Conservation (phyloP, 2,329 filamentous ascomycete genomes). For the Aspergillus carbonarius region DNA sequence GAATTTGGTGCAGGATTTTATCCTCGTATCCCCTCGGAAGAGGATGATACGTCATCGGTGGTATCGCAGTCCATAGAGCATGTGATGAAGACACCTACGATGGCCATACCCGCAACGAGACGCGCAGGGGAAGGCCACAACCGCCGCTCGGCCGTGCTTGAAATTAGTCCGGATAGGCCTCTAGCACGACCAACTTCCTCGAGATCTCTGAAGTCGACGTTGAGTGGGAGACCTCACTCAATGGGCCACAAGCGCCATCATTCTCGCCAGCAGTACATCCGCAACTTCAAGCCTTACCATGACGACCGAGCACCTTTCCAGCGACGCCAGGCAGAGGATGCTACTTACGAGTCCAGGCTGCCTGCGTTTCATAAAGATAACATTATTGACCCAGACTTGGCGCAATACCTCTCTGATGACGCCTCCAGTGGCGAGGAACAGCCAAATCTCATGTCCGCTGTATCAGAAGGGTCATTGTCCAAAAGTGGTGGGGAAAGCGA, state of each 20-base stretch:
- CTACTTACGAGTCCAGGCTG: constrained; percentile 64
- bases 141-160: constrained; percentile 81
- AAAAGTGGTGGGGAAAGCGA: constrained; percentile 70
- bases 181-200: constrained; percentile 91
- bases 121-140: constrained; percentile 73
- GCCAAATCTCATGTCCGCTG: constrained; percentile 75
- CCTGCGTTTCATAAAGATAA: constrained; percentile 98
- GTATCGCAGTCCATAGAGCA: constrained; percentile 49
- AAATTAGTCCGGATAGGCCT: constrained; percentile 77
- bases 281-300: constrained; percentile 67
- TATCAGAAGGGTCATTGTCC: constrained; percentile 64
- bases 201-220: constrained; percentile 75
- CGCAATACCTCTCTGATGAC: constrained; percentile 91
- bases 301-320: constrained; percentile 89
- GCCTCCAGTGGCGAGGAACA: constrained; percentile 92
- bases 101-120: constrained; percentile 64
- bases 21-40: constrained; percentile 45
- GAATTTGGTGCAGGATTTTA: constrained; percentile 57
- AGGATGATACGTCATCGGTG: constrained; percentile 48
- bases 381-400: constrained; percentile 95
- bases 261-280: constrained; percentile 81
- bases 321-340: constrained; percentile 68
- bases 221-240: constrained; percentile 70
- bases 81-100: constrained; percentile 56
- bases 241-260: constrained; percentile 81